Evolutionary conservation across 768 basidiomycete species (phyloP).

Genomic region (Mycena vitilis): DNA sequence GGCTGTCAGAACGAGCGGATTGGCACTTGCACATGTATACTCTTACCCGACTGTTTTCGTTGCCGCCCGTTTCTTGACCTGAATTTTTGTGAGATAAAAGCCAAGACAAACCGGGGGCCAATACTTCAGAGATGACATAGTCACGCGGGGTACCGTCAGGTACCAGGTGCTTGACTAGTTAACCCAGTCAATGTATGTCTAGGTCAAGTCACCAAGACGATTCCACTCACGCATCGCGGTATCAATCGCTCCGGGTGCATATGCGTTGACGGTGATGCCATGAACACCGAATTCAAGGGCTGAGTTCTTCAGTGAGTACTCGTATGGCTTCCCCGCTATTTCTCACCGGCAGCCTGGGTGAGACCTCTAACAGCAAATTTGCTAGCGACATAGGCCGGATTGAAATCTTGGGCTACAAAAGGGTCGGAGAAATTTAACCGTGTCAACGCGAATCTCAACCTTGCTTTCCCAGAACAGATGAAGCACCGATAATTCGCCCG

Average conservation of each 20-base stretch:
- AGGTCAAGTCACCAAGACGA: too few species aligned
- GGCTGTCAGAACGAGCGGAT: background rate
- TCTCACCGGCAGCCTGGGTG: slow-evolving; percentile 27
- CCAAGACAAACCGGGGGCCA: background rate
- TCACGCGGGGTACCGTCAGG: background rate
- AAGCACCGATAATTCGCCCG: slow-evolving; percentile 51
- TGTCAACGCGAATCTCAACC: slow-evolving; percentile 2
- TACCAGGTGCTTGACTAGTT: too few species aligned
- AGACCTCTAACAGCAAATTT: slow-evolving; percentile 43
- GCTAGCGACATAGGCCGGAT: slow-evolving; percentile 41
- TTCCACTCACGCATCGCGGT: slow-evolving; percentile 14
- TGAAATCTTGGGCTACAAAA: slow-evolving; percentile 18
- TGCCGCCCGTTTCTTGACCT: background rate
- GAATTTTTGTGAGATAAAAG: background rate
- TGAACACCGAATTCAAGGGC: slow-evolving; percentile 30
- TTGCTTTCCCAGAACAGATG: slow-evolving; percentile 33
- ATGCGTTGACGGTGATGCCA: slow-evolving; percentile 44
- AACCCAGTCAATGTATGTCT: too few species aligned
- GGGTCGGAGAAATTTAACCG: background rate
- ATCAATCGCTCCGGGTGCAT: slow-evolving; percentile 41
- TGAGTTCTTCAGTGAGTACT: background rate
- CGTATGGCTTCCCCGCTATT: background rate
- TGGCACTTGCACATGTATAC: background rate
- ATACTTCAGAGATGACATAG: background rate
- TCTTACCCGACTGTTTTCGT: background rate